phyloP scores from a whole-genome alignment of 306 rosid species.

The Benincasa hispida region DNA sequence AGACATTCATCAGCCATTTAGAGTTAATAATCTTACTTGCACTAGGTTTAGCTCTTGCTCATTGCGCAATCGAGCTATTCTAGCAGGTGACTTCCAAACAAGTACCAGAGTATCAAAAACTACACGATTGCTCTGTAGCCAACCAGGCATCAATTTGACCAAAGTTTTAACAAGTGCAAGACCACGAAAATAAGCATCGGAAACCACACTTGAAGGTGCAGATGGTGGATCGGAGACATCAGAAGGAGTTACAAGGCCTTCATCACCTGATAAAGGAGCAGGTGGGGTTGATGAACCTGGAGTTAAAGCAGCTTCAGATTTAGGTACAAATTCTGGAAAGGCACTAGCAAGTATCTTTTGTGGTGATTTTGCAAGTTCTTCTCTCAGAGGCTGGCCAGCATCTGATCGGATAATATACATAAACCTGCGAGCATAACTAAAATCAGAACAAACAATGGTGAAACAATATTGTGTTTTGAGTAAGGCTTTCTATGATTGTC shows the following conservation, averaged over 20 bases:
- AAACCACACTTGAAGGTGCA: conserved; percentile 31
- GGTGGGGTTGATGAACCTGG: conserved; percentile 52
- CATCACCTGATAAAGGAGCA: conserved; percentile 44
- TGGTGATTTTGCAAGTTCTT: conserved; percentile 95
- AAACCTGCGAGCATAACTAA: conserved; percentile 37
- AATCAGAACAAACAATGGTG: neutral
- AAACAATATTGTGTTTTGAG: neutral
- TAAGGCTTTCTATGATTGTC: neutral
- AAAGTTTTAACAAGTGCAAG: conserved; percentile 77
- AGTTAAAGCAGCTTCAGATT: conserved; percentile 40
- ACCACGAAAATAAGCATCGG: conserved; percentile 91
- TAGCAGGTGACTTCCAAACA: conserved; percentile 91
- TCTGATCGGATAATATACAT: conserved; percentile 86
- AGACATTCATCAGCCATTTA: neutral
- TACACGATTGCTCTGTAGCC: conserved; percentile 76
- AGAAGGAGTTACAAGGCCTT: conserved; percentile 45
- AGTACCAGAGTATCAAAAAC: conserved; percentile 82
- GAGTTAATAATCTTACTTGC: conserved; percentile 46
- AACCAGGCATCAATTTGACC: conserved; percentile 83
- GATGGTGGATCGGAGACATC: conserved; percentile 45
- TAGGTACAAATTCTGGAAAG: conserved; percentile 67
- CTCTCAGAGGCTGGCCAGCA: conserved; percentile 91
- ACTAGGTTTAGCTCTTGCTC: conserved; percentile 89
- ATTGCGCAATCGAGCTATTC: conserved; percentile 74
- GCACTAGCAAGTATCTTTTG: conserved; percentile 86